phyloP scores from a whole-genome alignment of 371 early-diverging fungal species.

The Chytridium lagenaria region DNA sequence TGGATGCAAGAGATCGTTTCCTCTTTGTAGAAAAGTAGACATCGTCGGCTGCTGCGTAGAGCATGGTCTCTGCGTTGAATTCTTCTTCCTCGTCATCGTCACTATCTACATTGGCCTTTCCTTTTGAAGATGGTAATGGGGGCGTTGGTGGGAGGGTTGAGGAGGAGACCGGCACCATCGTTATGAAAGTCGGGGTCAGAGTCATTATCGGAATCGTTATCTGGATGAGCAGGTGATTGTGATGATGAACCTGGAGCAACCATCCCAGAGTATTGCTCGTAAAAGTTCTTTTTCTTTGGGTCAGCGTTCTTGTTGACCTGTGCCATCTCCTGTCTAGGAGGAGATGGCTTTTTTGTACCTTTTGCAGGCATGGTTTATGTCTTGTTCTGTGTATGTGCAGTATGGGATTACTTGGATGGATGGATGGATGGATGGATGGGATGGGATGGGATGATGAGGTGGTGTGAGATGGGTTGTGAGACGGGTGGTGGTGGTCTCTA shows the following conservation, averaged over 20 bases:
- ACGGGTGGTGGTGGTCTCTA: too few relatives aligned
- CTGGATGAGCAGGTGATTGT: too few relatives aligned
- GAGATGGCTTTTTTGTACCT: too few relatives aligned
- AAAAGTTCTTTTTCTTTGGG: constrained; percentile 19
- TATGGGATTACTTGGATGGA: too few relatives aligned
- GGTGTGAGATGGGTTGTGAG: too few relatives aligned
- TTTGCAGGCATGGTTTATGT: too few relatives aligned
- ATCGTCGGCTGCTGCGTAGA: constrained; percentile 18
- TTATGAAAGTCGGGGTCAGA: too few relatives aligned
- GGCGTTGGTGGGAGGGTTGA: background rate
- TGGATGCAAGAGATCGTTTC: background rate
- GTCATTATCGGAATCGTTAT: too few relatives aligned
- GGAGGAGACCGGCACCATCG: constrained; percentile 6
- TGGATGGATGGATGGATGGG: too few relatives aligned
- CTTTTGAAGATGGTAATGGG: background rate
- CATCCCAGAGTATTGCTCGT: background rate
- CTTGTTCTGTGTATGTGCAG: too few relatives aligned
- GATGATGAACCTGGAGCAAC: background rate
- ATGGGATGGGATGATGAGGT: too few relatives aligned
- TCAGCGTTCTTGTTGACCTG: background rate
- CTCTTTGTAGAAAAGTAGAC: constrained; percentile 4
- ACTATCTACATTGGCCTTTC: background rate
- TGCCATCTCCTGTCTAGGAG: background rate
- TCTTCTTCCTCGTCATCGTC: constrained; percentile 15
- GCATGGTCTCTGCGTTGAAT: constrained; percentile 13